Evolutionary conservation across 2,329 filamentous ascomycete genomes (phyloP).

Genomic region (Colletotrichum musicola): DNA sequence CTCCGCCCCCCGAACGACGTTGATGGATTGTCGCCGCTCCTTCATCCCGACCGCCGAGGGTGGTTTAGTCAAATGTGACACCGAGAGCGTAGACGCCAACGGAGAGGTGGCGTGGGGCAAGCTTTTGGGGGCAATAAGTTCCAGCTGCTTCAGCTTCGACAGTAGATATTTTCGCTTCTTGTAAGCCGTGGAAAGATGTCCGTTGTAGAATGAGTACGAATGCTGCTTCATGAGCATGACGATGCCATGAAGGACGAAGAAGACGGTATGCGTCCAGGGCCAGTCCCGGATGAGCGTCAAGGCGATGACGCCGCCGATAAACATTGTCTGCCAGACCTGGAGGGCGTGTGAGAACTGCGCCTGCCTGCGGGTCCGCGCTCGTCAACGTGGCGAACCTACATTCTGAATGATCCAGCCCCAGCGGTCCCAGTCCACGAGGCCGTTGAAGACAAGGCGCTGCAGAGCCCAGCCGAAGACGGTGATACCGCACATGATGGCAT

Average conservation of each 20-base stretch:
- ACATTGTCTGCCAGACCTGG: slow-evolving; percentile 76
- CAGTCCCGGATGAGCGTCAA: slow-evolving; percentile 79
- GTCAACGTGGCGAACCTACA: slow-evolving; percentile 51
- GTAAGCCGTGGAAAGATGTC: slow-evolving; percentile 74
- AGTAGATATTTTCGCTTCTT: slow-evolving; percentile 61
- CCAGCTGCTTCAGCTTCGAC: slow-evolving; percentile 67
- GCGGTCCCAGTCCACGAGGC: slow-evolving; percentile 75
- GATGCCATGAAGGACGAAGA: slow-evolving; percentile 79
- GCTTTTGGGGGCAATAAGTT: slow-evolving; percentile 61
- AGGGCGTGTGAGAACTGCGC: background rate
- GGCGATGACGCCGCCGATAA: slow-evolving; percentile 71
- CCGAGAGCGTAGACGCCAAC: slow-evolving; percentile 56
- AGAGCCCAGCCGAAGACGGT: slow-evolving; percentile 76
- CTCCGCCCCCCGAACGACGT: slow-evolving; percentile 51
- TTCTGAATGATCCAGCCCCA: slow-evolving; percentile 82
- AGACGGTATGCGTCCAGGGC: slow-evolving; percentile 87
- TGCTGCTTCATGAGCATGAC: slow-evolving; percentile 89
- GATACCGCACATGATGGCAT: slow-evolving; percentile 76
- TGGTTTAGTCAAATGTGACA: slow-evolving; percentile 56
- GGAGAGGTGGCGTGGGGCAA: slow-evolving; percentile 58
- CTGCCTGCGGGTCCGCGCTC: background rate
- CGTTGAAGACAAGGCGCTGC: slow-evolving; percentile 70
- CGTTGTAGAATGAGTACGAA: slow-evolving; percentile 84
- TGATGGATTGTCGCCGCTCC: slow-evolving; percentile 57
- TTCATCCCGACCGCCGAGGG: slow-evolving; percentile 52